Percentiles rank a stretch among this genome's conserved stretches.
Conservation (phyloP, 495 filamentous ascomycete genomes). For the Talaromyces thailandensis region DNA sequence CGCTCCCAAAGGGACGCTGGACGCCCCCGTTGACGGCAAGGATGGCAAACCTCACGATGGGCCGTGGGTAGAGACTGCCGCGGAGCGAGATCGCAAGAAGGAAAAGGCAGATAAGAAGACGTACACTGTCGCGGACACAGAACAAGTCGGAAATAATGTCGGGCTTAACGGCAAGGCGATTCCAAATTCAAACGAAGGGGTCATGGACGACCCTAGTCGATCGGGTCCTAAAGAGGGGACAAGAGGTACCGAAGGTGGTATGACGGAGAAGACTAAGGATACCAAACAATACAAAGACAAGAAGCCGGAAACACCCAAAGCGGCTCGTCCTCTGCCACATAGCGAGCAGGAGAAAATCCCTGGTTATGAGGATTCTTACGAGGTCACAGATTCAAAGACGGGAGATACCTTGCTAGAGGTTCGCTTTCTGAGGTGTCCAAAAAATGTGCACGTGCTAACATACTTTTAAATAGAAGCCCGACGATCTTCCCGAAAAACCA, state of each 20-base stretch:
- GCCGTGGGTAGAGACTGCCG: constrained; percentile 67
- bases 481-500: constrained; percentile 68
- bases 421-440: constrained; percentile 3
- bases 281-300: constrained; percentile 60
- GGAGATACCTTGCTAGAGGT: constrained; percentile 58
- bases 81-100: constrained; percentile 50
- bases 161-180: constrained; percentile 58
- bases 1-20: constrained; percentile 55
- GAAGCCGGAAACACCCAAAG: constrained; percentile 73
- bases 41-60: constrained; percentile 93
- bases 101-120: constrained; percentile 24
- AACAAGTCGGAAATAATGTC: constrained; percentile 8
- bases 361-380: constrained; percentile 29
- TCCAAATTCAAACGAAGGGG: constrained; percentile 71
- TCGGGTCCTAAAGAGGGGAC: constrained; percentile 70
- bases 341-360: constrained; percentile 57
- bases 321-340: constrained; percentile 71
- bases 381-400: constrained; percentile 18
- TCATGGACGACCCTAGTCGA: constrained; percentile 81
- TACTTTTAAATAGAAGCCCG: constrained; percentile 56
- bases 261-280: constrained; percentile 73
- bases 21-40: constrained; percentile 89
- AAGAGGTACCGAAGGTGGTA: constrained; percentile 77
- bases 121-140: constrained; percentile 7
- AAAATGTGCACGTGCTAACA: constrained; percentile 8